Percentiles rank a stretch among this genome's conserved stretches.
Conservation (phyloP, 2,329 filamentous ascomycete species). For the Venturia asperata region DNA sequence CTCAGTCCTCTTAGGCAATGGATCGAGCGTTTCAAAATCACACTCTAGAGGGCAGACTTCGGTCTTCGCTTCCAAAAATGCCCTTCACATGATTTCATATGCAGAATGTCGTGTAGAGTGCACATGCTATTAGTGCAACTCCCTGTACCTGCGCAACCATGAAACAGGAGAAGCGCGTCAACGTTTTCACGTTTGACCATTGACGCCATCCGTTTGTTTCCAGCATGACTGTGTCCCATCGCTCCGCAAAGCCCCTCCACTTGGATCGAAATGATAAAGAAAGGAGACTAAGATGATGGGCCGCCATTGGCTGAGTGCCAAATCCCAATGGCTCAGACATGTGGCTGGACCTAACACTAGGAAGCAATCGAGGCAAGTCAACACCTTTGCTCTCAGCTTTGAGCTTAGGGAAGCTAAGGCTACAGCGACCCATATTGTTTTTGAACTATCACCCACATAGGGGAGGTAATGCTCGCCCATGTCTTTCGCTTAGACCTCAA, state of each 20-base stretch:
- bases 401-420: background rate
- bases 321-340: background rate
- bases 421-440: background rate
- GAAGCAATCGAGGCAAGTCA: background rate
- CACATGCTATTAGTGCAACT: background rate
- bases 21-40: too few species aligned
- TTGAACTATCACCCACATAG: background rate
- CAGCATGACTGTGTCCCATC: background rate
- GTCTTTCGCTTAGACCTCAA: background rate
- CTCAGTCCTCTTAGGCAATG: too few species aligned
- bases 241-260: background rate
- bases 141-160: background rate
- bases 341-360: constrained; percentile 2
- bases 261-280: background rate
- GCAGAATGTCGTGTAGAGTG: background rate
- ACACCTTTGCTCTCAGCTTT: background rate
- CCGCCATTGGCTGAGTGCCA: background rate
- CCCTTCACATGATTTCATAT: background rate
- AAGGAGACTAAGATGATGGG: background rate
- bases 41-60: too few species aligned
- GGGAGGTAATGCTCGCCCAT: background rate
- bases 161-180: constrained; percentile 1
- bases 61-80: too few species aligned
- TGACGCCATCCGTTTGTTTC: background rate
- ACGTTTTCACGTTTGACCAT: background rate